Base-by-base conservation (phyloP, 129 eudicot genomes). In the Flaveria robusta region DNA sequence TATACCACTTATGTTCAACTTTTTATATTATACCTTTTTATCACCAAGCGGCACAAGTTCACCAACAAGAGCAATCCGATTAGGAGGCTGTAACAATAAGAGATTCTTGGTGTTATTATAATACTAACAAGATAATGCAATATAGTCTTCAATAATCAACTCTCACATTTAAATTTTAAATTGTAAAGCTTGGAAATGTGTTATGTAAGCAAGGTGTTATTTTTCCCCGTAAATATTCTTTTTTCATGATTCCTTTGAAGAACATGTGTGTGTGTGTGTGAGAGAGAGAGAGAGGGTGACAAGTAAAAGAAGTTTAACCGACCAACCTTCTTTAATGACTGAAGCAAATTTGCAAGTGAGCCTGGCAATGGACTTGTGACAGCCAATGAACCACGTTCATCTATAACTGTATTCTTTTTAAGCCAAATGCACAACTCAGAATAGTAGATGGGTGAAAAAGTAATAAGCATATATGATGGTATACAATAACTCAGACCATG, bases 381-480 rank as follows among this genome's bases (percentile, higher is more conserved):
- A 66, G 96, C 87, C 74, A 93, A 93, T 11, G 98, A 93, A 51
- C 93, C 85, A 18, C 98, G 93, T 24, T 93, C 97, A 79, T 93
- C 98, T 31, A 93, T 84, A 60, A 93, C 74, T 22, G 91, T 67
- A 74, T 93, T 93, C 98, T 93, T 81, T 86, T 80, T 62, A 15
- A 43, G 71, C 58, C 78, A 76, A 80, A 74, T 68, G 65, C 74
- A 66, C 64, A 43, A 74, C 74, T 80, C 69, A 80, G 70, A 66
- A 46, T 43, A 41, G 24, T 13, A 50, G 58, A 64, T 16, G 20
- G 51, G 49, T 20, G 59, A 10, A 45, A 66, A 45, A 55, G 41
- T 41, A 72, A 51, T 62, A 15, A 73, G 43, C 45, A 18, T 68
- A 31, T 71, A 64, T 79, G n/a, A 6, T 8, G 46, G 41, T 51